A percentile compares a stretch with the other conserved stretches of the same genome.
Conservation (phyloP, 2,329 filamentous ascomycete species). For the Phoma sp. region DNA sequence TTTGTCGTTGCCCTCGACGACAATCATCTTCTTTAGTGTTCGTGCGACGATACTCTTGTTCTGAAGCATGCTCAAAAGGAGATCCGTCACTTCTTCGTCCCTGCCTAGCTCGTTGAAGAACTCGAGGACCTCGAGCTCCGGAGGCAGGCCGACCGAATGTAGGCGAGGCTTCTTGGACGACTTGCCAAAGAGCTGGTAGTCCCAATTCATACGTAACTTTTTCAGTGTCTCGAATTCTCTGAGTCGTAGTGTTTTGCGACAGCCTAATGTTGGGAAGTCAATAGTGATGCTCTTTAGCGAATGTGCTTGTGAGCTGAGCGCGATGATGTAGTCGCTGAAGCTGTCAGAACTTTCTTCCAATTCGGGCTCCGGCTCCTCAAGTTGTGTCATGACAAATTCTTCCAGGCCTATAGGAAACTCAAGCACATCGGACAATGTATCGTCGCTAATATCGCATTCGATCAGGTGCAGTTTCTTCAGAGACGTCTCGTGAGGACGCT, state of each 20-base stretch:
- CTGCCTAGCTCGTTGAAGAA: conserved; percentile 43
- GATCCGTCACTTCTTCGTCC: conserved; percentile 39
- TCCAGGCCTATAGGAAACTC: conserved; percentile 40
- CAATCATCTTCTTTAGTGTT: conserved; percentile 33
- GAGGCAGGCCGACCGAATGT: conserved; percentile 40
- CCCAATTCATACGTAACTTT: conserved; percentile 39
- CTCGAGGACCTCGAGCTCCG: conserved; percentile 35
- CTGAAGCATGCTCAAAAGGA: conserved; percentile 36
- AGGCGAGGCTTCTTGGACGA: conserved; percentile 41
- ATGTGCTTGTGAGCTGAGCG: conserved; percentile 35
- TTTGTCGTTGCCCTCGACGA: conserved; percentile 33
- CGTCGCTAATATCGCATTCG: conserved; percentile 45
- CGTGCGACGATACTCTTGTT: conserved; percentile 35
- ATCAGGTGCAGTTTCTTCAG: conserved; percentile 37
- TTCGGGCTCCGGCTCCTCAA: conserved; percentile 38
- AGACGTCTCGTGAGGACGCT: conserved; percentile 38
- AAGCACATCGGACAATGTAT: conserved; percentile 39
- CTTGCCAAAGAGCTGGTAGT: conserved; percentile 43
- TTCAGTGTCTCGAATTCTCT: conserved; percentile 36
- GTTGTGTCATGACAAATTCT: conserved; percentile 43
- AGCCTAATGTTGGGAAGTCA: conserved; percentile 35
- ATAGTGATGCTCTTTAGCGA: conserved; percentile 40
- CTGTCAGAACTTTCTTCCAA: conserved; percentile 43
- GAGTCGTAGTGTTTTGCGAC: conserved; percentile 39
- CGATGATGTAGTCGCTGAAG: conserved; percentile 41